Evolutionary conservation across 345 rosid species (phyloP), one percentile per base, ranked within the genome.

Genomic region (Anacardium occidentale): DNA sequence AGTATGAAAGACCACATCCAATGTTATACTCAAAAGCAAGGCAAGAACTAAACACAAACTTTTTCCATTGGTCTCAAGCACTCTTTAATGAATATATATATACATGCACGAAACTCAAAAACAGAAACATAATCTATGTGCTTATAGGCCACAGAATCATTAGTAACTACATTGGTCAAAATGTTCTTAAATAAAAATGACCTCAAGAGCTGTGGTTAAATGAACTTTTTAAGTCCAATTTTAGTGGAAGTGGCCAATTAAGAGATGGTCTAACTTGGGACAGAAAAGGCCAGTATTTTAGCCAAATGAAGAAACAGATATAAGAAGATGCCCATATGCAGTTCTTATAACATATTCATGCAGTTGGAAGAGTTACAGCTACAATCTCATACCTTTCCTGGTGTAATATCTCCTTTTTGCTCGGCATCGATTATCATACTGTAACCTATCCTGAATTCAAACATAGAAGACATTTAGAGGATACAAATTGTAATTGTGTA

Each of bases 341-440:
- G 24, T 62, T 57, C 56, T 22, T 37, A 59, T 20, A 60, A 71
- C 52, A 70, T 26, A 10, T 40, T 60, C 63, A 11, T 13, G 48
- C 25, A 68, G 8, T 47, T 52, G 21, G 48, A 21, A 72, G 68
- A 34, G 37, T 44, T 58, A 51, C 22, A 60, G 55, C 64, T 20
- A 69, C 8, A 42, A 68, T n/a, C 61, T 42, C 77, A 73, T 78
- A 93, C 98, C 97, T 90, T 89, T 76, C 97, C 98, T 58, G 98
- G 92, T 24, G 86, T 54, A 74, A 94, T 94, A 48, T 83, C 59
- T 52, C 94, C 95, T 76, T 75, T 89, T 68, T 87, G 84, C 85
- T 94, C 98, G 51, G 97, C 98, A 83, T 94, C 97, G 73, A 79
- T 60, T 73, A 94, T 89, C 98, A 94, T 94, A 80, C 96, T 88